phyloP scores from a whole-genome alignment of 2,329 filamentous ascomycete species.

The Cryphonectria carpinicola region DNA sequence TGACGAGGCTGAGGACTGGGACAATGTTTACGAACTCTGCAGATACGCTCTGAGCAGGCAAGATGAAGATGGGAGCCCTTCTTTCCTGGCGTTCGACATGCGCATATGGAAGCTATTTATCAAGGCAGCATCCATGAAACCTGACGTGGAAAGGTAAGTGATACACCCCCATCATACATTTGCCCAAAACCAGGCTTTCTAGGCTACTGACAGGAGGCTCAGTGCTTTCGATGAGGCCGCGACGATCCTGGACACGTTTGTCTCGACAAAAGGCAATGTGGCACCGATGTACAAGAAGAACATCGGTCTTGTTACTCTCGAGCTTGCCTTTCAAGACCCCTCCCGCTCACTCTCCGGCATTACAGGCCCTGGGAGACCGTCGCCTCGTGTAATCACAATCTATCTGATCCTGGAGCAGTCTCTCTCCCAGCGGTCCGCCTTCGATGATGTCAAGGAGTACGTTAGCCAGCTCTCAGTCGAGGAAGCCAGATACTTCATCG shows the following conservation, averaged over 20 bases:
- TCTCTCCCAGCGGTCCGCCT: conserved; percentile 39
- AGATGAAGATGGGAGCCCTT: conserved; percentile 43
- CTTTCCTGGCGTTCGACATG: conserved; percentile 50
- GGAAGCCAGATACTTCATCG: conserved; percentile 46
- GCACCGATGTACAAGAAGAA: conserved; percentile 42
- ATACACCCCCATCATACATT: neutral
- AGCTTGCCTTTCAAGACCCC: conserved; percentile 38
- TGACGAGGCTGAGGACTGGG: conserved; percentile 46
- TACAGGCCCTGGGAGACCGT: conserved; percentile 23
- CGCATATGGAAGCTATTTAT: conserved; percentile 41
- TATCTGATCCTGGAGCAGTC: conserved; percentile 40
- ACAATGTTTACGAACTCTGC: conserved; percentile 48
- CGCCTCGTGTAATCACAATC: conserved; percentile 39
- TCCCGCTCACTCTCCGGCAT: conserved; percentile 27
- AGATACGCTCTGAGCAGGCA: conserved; percentile 46
- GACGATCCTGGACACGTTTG: conserved; percentile 34
- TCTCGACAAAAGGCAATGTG: conserved; percentile 34
- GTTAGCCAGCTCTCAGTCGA: conserved; percentile 46
- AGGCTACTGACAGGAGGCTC: neutral
- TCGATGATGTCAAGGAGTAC: conserved; percentile 52
- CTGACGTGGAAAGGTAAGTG: conserved; percentile 35
- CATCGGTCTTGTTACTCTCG: conserved; percentile 39
- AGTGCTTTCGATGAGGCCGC: conserved; percentile 38
- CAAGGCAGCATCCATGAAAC: conserved; percentile 36
- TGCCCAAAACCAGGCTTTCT: neutral